phyloP scores from a whole-genome alignment of 148 eudicot genomes.

The Polygonum maritimum region DNA sequence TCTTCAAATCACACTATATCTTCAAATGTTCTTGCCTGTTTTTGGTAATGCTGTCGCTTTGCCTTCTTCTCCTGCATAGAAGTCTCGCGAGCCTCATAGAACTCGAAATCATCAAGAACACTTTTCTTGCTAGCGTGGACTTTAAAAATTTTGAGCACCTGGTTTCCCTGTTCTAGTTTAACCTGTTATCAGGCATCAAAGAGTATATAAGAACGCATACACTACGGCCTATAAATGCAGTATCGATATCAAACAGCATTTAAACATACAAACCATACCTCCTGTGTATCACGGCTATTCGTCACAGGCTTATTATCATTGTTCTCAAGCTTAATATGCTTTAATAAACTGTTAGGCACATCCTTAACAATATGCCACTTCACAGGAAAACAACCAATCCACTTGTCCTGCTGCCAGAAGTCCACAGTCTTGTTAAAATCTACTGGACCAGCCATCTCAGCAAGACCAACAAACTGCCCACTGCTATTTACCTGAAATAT shows the following conservation, averaged over 20 bases:
- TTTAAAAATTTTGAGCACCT: conserved; percentile 40
- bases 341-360: conserved; percentile 39
- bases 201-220: neutral
- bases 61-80: conserved; percentile 44
- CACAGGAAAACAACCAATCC: conserved; percentile 43
- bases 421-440: conserved; percentile 39
- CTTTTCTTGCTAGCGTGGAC: conserved; percentile 37
- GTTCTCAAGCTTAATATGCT: conserved; percentile 37
- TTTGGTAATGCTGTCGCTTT: conserved; percentile 31
- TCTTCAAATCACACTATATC: neutral
- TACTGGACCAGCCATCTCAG: conserved; percentile 39
- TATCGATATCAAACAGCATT: neutral
- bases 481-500: conserved; percentile 35
- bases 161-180: conserved; percentile 39
- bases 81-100: conserved; percentile 41
- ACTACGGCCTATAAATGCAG: too few species aligned
- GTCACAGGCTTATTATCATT: conserved; percentile 52
- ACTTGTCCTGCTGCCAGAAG: conserved; percentile 51
- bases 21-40: conserved; percentile 23
- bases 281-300: conserved; percentile 49
- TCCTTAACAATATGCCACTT: conserved; percentile 55
- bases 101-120: conserved; percentile 50
- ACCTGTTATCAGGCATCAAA: conserved; percentile 24
- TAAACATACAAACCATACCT: conserved; percentile 16
- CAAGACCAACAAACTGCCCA: conserved; percentile 45